Percentiles rank a stretch among this genome's conserved stretches.
phyloP scores from a whole-genome alignment of 495 filamentous ascomycete species.

The Hypomontagnella monticulosa region DNA sequence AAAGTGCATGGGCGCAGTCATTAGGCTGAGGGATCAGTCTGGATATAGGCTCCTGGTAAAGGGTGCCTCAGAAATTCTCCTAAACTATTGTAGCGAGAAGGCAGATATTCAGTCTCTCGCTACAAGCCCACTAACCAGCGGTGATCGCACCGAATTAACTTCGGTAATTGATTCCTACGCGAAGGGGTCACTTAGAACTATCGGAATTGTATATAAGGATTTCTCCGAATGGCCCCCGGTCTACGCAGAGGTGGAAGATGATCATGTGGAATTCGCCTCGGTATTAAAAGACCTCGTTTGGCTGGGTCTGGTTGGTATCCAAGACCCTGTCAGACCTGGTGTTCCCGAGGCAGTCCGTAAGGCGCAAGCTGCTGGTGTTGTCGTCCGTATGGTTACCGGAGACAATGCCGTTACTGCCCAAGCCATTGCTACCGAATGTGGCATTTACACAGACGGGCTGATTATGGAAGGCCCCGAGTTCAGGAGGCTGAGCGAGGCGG shows the following conservation, averaged over 20 bases:
- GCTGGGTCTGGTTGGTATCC: slow-evolving; percentile 77
- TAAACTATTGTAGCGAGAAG: slow-evolving; percentile 64
- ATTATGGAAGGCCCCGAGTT: slow-evolving; percentile 88
- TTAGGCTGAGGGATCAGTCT: slow-evolving; percentile 54
- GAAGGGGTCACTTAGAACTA: slow-evolving; percentile 76
- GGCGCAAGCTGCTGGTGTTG: slow-evolving; percentile 81
- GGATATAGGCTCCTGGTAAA: slow-evolving; percentile 74
- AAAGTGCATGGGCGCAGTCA: slow-evolving; percentile 79
- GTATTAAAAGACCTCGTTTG: slow-evolving; percentile 75
- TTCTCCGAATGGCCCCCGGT: slow-evolving; percentile 79
- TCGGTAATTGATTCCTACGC: slow-evolving; percentile 70
- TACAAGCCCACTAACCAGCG: slow-evolving; percentile 44
- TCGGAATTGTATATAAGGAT: slow-evolving; percentile 77
- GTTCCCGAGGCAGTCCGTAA: slow-evolving; percentile 79
- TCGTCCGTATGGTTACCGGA: slow-evolving; percentile 91
- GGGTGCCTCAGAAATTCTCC: slow-evolving; percentile 76
- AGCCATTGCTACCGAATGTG: slow-evolving; percentile 85
- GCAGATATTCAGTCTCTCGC: slow-evolving; percentile 38
- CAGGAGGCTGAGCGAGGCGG: slow-evolving; percentile 68
- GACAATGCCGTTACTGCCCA: slow-evolving; percentile 88
- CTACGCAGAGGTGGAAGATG: slow-evolving; percentile 65
- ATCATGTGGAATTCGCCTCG: slow-evolving; percentile 70
- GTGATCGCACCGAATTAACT: slow-evolving; percentile 54
- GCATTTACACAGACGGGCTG: slow-evolving; percentile 80
- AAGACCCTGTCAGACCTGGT: slow-evolving; percentile 78